phyloP scores from a whole-genome alignment of 306 rosid species.

The Fragaria ananassa region DNA sequence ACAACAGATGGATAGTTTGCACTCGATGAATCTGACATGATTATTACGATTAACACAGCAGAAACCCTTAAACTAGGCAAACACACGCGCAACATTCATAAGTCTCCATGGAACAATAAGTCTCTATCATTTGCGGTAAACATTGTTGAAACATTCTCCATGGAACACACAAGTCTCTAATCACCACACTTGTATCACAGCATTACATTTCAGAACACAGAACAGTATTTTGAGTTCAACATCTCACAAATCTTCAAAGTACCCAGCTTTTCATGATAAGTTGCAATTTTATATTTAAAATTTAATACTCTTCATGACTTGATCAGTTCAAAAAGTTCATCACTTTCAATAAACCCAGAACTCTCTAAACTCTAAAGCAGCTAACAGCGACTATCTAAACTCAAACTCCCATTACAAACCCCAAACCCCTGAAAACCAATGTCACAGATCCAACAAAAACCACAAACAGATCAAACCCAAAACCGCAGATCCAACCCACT shows the following conservation, averaged over 20 bases:
- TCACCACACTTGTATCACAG: not conserved
- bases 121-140: not conserved
- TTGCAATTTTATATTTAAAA: too few relatives aligned
- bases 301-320: not conserved
- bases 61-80: not conserved
- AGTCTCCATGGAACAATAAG: too few relatives aligned
- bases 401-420: slow-evolving; percentile 6
- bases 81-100: not conserved
- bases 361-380: not conserved
- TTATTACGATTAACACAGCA: not conserved
- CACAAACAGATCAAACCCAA: slow-evolving; percentile 44
- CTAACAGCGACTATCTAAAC: not conserved
- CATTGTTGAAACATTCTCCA: not conserved
- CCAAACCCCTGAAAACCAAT: not conserved
- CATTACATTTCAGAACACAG: not conserved
- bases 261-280: not conserved
- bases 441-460: slow-evolving; percentile 11
- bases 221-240: not conserved
- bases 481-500: slow-evolving; percentile 64
- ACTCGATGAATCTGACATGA: not conserved
- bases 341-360: not conserved
- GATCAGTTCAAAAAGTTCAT: not conserved
- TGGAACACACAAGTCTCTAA: not conserved
- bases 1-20: not conserved
- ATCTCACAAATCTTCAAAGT: not conserved